Base-by-base conservation (phyloP, 2,329 filamentous ascomycete genomes). In the Aaosphaeria pasadenensis region DNA sequence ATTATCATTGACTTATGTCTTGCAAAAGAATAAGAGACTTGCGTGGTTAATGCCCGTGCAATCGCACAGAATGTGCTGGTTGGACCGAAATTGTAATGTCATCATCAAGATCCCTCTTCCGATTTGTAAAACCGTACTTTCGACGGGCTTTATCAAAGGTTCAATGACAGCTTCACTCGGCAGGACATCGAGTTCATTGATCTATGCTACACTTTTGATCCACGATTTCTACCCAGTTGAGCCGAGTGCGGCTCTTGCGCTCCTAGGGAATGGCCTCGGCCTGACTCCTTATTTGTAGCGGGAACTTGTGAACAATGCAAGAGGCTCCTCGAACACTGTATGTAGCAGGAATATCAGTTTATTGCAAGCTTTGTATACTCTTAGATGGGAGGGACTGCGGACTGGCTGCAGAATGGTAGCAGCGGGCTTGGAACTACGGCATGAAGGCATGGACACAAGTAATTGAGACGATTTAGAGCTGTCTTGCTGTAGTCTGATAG, bases 181-280 rank as follows among this genome's bases (percentile, higher is more conserved):
- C 30, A 80, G 80, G 11, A 68, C 56, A 6, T 72, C 70, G 5
- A 71, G 68, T 1, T 70, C 66, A 6, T 63, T 82, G 0, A 48
- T 79, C 5, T 77, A 81, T 44, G 71, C 76, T 1, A 72, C 76
- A 0, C 71, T 82, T 38, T 53, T 79, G 11, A 72, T 80, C 1
- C 79, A 82, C 53, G 78, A 82, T 51, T 70, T 78, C 49, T 81
- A 77, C 53, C 66, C 74, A 1, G 72, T 77, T 33, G 80, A 83
- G 50, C 73, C 75, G 0, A 74, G 73, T 11, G 70, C 74, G 0
- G 70, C 76, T 0, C 55, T 82, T 13, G 81, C 77, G 0, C 73
- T 82, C 11, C 72, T 81, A 36, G 77, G 70, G 0, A 82, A 77
- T 1, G 78, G 75, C 0, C 60, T 83, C 3, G 80, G 79, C 0